Base-by-base conservation (phyloP, 108 stramenopile species). In the Aurantiochytrium sp. region DNA sequence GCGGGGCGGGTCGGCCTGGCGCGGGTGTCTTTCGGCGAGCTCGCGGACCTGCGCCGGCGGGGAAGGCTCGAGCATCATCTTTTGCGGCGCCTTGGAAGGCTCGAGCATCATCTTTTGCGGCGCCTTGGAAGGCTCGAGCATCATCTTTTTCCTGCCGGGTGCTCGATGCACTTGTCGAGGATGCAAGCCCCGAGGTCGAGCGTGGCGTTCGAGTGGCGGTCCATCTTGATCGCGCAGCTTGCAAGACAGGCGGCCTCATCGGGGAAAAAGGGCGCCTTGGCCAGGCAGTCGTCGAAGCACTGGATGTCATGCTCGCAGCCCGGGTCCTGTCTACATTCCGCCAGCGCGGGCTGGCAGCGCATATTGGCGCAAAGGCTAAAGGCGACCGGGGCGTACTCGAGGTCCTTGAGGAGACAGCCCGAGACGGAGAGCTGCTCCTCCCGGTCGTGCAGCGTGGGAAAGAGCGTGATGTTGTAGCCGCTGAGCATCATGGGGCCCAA, bases 91-190 rank as follows among this genome's bases (percentile, higher is more conserved):
- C n/a, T n/a, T n/a, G n/a, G n/a, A n/a, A n/a, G n/a, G n/a, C n/a
- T n/a, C n/a, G n/a, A n/a, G 12, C 53, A 54, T 54, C 53, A 12
- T 54, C 53, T 21, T 21, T 54, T 54, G 17, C 21, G 53, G 17
- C 21, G 53, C 53, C 17, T 21, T 54, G 53, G 17, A 54, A 54
- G 59, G 8, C 59, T 8, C 4, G 1, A 34, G 59, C 1, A 0
- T 65, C 59, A 19, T 27, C 34, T 65, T 15, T 10, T 10, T 10
- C 59, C 34, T 65, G 45, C 21, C 45, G 73, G 73, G 24, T 81
- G 73, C 73, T 48, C 39, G 32, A 81, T 41, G 45, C 73, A 81
- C 73, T 81, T 48, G 39, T 81, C 24, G n/a, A 81, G 42, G 30
- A 65, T 34, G 73, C 73, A 81, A 6, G 45, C 15, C 12, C 73